Base-by-base conservation (phyloP, 2,329 filamentous ascomycete species). In the Colletotrichum orbiculare region DNA sequence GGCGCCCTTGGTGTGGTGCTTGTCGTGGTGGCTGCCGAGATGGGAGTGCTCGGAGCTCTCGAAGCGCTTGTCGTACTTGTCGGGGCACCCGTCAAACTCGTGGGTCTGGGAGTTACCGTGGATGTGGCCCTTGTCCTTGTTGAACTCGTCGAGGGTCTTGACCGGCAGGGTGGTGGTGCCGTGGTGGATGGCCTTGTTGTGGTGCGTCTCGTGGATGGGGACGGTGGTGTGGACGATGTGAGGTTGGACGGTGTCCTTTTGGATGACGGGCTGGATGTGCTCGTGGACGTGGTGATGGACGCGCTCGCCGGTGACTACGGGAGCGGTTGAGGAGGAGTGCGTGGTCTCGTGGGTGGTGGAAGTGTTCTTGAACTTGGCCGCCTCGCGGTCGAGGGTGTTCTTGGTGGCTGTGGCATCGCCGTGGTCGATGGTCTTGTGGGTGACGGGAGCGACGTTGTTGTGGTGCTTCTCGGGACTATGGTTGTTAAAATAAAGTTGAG, bases 141-240 rank as follows among this genome's bases (percentile, higher is more conserved):
- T 78, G 73, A 91, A 93, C 70, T 93, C 89, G 0, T 82, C 79
- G 73, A 93, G 82, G 41, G 81, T 87, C 73, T 92, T 87, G 10
- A 85, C 76, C 2, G 90, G 90, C 0, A 93, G 81, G 3, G 85
- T 82, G 1, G 89, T 88, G 2, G 88, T 84, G 47, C 83, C 81
- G 72, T 93, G 91, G 73, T 91, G 87, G 64, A 90, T 83, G 2
- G 89, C 82, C 12, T 85, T 81, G 54, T 89, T 87, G 71, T 92
- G 88, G 73, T 93, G 90, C 2, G 86, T 84, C 77, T 93, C 91
- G 69, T 93, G 90, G 46, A 93, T 83, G 0, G 90, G 91, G 0
- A 91, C 82, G 1, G 89, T 92, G 33, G 88, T 92, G 79, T 93
- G 91, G 1, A 92, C 82, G 4, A 93, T 84, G 13, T 87, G 82